Evolutionary conservation across 257 asterid genomes (phyloP).

Genomic region (Coffea eugenioides): DNA sequence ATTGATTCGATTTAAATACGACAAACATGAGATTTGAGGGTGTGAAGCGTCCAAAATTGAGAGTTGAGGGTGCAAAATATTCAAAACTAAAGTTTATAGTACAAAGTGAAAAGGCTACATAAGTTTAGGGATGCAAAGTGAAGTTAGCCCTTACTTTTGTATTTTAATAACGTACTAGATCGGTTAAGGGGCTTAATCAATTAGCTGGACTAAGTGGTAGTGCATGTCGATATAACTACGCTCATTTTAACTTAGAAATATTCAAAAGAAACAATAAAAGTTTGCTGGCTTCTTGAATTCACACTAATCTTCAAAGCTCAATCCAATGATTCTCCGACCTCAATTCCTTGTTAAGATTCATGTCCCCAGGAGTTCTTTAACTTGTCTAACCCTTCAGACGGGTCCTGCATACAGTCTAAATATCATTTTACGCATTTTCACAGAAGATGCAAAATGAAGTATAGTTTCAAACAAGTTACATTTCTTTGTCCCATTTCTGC

Average conservation of each 20-base stretch:
- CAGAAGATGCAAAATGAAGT: background rate
- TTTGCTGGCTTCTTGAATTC: background rate
- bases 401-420: background rate
- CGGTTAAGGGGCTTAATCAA: no score
- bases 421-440: background rate
- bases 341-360: background rate
- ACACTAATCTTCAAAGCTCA: background rate
- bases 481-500: background rate
- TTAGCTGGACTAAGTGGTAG: no score
- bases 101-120: no score
- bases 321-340: background rate
- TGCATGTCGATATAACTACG: background rate
- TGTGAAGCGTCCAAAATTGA: no score
- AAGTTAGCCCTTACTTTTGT: no score
- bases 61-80: no score
- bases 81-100: no score
- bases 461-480: background rate
- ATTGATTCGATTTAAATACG: no score
- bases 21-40: no score
- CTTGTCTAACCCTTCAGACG: background rate
- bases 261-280: background rate
- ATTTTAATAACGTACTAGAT: no score
- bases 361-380: background rate
- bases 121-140: no score
- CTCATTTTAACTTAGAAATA: no score